Conservation (phyloP, 306 rosid genomes). For the Malus fusca region DNA sequence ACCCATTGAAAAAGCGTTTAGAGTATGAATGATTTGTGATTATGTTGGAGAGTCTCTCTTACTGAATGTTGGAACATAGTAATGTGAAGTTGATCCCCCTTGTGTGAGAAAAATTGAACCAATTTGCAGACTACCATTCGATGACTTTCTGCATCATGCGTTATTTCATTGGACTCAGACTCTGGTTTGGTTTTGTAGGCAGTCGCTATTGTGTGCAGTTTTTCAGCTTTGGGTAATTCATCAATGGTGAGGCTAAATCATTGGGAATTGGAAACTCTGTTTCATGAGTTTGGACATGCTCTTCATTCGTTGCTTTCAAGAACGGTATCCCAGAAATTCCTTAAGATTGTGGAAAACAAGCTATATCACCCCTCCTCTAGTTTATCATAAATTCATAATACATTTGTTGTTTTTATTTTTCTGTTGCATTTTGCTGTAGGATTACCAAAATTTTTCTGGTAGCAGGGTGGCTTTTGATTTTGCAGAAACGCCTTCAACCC, state of each 20-base stretch:
- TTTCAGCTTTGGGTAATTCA: constrained; percentile 47
- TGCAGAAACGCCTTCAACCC: constrained; percentile 89
- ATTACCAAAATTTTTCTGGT: constrained; percentile 86
- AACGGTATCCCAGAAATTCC: constrained; percentile 52
- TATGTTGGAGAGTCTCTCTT: neutral
- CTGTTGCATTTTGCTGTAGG: neutral
- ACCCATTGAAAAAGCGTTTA: neutral
- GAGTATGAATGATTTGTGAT: neutral
- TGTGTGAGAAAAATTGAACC: neutral
- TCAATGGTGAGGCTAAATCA: constrained; percentile 63
- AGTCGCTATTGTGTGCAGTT: constrained; percentile 89
- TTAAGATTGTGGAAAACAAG: neutral
- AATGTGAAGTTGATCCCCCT: neutral
- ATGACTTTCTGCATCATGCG: neutral
- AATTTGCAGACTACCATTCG: neutral
- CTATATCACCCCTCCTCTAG: no score
- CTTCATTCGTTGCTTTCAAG: constrained; percentile 94
- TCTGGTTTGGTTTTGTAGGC: constrained; percentile 43
- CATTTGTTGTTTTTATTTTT: neutral
- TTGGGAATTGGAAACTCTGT: constrained; percentile 77
- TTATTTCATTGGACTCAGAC: constrained; percentile 2
- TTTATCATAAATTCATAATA: no score
- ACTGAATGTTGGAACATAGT: neutral
- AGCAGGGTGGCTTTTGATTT: no score
- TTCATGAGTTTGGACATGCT: constrained; percentile 97